These are phyloP conservation scores for Venturia asperata DNA, from an alignment of 2,329 filamentous ascomycete genomes.

Conservation along the genomic window DNA sequence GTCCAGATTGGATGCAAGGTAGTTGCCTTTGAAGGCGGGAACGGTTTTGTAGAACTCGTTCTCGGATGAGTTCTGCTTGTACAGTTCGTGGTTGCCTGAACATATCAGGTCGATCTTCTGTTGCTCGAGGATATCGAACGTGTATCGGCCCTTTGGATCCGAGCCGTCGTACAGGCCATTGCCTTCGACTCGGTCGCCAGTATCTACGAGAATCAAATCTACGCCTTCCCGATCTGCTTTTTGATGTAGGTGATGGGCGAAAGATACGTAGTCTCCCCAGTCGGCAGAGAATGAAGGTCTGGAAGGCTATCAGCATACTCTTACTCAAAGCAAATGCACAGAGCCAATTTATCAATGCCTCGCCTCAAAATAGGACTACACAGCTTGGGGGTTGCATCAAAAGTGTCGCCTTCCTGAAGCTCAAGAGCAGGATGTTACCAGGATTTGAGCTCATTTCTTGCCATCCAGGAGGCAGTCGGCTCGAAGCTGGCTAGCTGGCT, in stretches of 20 bases:
- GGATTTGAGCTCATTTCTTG: not conserved
- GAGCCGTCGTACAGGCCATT: constrained; percentile 93
- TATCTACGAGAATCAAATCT: constrained; percentile 90
- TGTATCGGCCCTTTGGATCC: constrained; percentile 77
- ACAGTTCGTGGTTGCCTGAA: constrained; percentile 92
- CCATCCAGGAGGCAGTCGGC: not conserved
- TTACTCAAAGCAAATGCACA: not conserved
- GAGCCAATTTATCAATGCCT: not conserved
- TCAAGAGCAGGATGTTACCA: not conserved
- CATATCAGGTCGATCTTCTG: constrained; percentile 79
- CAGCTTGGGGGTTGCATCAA: not conserved
- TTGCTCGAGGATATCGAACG: constrained; percentile 77
- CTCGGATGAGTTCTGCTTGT: constrained; percentile 69
- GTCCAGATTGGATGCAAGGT: constrained; percentile 88
- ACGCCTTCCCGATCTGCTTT: constrained; percentile 70
- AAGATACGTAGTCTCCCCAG: constrained; percentile 97
- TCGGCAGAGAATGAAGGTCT: constrained; percentile 89
- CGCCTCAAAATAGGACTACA: not conserved
- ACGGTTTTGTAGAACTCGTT: constrained; percentile 74
- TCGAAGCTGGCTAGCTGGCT: no score
- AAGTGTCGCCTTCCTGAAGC: not conserved
- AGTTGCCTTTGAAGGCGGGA: constrained; percentile 71
- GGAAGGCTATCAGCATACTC: constrained; percentile 6
- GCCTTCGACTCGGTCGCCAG: constrained; percentile 86
- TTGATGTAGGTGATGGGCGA: constrained; percentile 72